phyloP scores from a whole-genome alignment of 108 stramenopile species.

The Phaeodactylum tricornutum region DNA sequence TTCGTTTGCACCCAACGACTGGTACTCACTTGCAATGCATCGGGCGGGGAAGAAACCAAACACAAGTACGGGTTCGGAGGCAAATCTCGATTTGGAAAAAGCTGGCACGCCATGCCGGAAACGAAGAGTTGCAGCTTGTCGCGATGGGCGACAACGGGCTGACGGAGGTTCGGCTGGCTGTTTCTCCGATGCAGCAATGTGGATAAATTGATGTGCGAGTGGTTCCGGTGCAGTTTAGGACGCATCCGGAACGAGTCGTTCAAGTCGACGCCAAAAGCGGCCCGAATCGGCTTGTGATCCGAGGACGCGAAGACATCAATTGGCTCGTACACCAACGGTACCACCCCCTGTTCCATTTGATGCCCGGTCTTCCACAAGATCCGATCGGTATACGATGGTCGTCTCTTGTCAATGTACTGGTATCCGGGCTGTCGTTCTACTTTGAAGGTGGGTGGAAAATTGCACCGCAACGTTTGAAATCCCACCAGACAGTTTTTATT shows the following conservation, averaged over 20 bases:
- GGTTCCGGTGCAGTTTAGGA: background rate
- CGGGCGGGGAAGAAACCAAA: constrained; percentile 21
- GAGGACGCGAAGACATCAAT: constrained; percentile 42
- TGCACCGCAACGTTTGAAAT: constrained; percentile 41
- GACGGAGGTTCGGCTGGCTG: no score
- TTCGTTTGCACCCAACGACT: constrained; percentile 1
- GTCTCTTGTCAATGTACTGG: constrained; percentile 52
- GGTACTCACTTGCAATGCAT: constrained; percentile 9
- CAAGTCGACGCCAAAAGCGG: constrained; percentile 29
- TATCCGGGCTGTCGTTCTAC: constrained; percentile 40
- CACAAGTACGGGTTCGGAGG: constrained; percentile 23
- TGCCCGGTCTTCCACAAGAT: constrained; percentile 66
- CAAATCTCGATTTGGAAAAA: constrained; percentile 5
- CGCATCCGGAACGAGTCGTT: constrained; percentile 6
- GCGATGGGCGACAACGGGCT: background rate
- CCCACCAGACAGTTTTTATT: constrained; percentile 40
- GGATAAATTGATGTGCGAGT: background rate
- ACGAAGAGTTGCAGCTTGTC: constrained; percentile 22
- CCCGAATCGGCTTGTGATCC: constrained; percentile 84
- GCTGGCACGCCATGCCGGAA: constrained; percentile 15
- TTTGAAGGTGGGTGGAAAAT: constrained; percentile 80
- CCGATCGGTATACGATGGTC: constrained; percentile 76
- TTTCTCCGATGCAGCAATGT: background rate
- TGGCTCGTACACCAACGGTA: constrained; percentile 45
- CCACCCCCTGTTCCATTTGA: constrained; percentile 22